Conservation (phyloP, 2,329 filamentous ascomycete species). For the Chalaropsis thielavioides region DNA sequence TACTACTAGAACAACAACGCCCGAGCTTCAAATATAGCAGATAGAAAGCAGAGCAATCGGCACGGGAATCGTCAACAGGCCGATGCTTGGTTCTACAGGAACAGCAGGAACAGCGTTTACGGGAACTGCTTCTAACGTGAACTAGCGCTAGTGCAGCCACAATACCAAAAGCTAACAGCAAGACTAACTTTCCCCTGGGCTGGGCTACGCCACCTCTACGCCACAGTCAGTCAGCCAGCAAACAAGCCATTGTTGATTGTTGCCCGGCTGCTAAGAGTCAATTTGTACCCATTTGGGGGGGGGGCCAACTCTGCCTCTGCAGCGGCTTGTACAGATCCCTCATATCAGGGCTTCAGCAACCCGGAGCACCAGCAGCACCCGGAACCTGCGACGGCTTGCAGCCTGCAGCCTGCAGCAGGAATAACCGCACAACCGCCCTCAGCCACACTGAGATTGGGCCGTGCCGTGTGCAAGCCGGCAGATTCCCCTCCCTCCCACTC, state of each 20-base stretch:
- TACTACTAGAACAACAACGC: not conserved
- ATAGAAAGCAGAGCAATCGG: not conserved
- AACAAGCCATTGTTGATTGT: not conserved
- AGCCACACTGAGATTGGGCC: not conserved
- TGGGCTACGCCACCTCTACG: no score
- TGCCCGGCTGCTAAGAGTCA: not conserved
- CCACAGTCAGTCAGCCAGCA: no score
- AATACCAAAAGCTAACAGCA: no score
- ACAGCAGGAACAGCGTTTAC: not conserved
- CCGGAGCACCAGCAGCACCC: not conserved
- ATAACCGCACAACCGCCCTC: not conserved
- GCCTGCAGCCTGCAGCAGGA: not conserved
- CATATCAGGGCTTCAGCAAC: not conserved
- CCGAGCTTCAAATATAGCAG: conserved; percentile 3
- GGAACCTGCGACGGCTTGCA: not conserved
- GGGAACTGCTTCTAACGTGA: not conserved
- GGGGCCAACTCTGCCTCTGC: no score
- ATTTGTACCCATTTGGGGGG: no score
- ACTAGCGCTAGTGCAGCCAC: no score
- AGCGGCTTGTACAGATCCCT: not conserved
- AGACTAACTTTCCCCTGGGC: no score
- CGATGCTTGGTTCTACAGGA: not conserved
- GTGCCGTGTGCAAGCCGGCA: not conserved
- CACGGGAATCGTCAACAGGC: not conserved
- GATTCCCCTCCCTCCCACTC: not conserved